phyloP scores from a whole-genome alignment of 1,284 basidiomycete species.

The Melampsora larici-populina region DNA sequence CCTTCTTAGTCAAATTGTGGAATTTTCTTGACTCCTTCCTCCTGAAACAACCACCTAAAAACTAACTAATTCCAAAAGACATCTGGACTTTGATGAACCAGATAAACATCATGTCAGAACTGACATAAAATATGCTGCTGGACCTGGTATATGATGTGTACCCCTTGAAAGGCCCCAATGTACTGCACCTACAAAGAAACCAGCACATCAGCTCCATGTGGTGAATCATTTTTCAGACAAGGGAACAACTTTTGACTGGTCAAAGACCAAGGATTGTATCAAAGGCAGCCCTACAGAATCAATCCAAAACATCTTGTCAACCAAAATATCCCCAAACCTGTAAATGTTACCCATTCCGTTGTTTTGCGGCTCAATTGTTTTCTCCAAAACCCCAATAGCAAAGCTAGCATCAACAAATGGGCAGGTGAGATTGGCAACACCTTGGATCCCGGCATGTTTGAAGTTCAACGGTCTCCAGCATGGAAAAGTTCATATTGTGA shows the following conservation, averaged over 20 bases:
- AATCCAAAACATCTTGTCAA: neutral
- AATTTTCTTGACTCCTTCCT: no score
- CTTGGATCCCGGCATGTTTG: neutral
- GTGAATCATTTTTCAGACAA: neutral
- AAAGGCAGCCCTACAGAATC: neutral
- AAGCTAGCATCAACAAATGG: slow-evolving; percentile 1
- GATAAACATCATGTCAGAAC: no score
- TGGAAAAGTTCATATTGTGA: neutral
- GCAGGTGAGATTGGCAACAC: neutral
- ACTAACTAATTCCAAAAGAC: no score
- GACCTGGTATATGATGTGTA: no score
- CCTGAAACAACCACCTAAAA: no score
- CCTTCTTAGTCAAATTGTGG: no score
- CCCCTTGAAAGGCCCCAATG: no score
- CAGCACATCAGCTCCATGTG: no score
- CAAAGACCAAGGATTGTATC: slow-evolving; percentile 3
- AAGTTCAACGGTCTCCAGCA: slow-evolving; percentile 9
- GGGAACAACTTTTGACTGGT: neutral
- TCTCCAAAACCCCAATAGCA: neutral
- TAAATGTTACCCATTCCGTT: neutral
- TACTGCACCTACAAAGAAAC: no score
- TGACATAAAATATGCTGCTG: no score
- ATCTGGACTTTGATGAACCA: no score
- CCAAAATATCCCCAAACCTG: neutral
- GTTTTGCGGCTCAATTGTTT: neutral